A percentile compares a stretch with the other conserved stretches of the same genome.
Conservation (phyloP, 2,329 filamentous ascomycete genomes). For the Dryadomyces sulphureus region DNA sequence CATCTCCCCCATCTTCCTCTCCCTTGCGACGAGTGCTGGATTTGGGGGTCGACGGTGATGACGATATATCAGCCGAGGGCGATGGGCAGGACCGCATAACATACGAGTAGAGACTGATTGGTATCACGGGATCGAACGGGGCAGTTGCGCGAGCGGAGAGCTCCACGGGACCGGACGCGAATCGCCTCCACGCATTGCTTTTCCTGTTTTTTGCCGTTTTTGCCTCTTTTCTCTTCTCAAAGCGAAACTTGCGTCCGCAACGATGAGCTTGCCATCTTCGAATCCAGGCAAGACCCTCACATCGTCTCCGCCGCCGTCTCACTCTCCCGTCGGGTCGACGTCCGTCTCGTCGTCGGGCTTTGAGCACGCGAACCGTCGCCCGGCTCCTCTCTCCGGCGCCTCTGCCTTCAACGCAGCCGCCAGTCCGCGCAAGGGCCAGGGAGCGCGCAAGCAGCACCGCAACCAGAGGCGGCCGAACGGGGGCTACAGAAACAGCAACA, state of each 20-base stretch:
- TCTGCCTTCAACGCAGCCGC: conserved; percentile 9
- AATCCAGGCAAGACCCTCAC: conserved; percentile 36
- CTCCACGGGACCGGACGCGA: too few relatives aligned
- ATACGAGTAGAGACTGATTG: neutral
- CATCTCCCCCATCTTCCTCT: neutral
- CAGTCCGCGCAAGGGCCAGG: conserved; percentile 61
- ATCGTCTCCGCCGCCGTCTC: conserved; percentile 22
- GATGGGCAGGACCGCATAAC: neutral
- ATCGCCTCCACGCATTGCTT: neutral
- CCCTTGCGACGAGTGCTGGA: neutral
- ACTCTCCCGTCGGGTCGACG: conserved; percentile 24
- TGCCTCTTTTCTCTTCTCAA: too few relatives aligned
- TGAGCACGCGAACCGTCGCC: conserved; percentile 35
- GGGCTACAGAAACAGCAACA: neutral
- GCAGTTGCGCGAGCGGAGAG: neutral
- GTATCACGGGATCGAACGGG: neutral
- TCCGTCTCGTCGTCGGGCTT: conserved; percentile 30
- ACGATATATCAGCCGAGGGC: neutral
- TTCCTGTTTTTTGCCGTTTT: neutral
- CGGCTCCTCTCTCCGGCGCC: conserved; percentile 18
- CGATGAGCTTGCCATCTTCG: conserved; percentile 21
- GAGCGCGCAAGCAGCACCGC: conserved; percentile 68
- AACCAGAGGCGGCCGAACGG: conserved; percentile 55
- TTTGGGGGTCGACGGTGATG: neutral
- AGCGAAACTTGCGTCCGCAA: too few relatives aligned